Percentiles rank a stretch among this genome's conserved stretches.
Conservation (phyloP, 805 yeast species). For the Osmozyma mogii region DNA sequence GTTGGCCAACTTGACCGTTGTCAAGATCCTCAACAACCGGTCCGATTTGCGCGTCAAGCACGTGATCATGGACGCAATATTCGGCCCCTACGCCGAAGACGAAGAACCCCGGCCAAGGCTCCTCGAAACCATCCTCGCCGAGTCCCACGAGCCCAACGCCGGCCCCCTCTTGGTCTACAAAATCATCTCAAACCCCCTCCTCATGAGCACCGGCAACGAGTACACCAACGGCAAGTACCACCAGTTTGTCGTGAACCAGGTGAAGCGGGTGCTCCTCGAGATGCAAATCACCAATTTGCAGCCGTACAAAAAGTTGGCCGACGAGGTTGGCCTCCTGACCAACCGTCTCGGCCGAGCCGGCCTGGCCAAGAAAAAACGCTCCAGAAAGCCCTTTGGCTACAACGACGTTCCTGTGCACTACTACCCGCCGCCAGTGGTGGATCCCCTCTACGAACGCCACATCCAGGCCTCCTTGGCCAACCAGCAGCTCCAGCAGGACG, state of each 20-base stretch:
- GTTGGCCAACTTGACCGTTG: conserved; percentile 72
- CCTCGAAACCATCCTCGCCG: conserved; percentile 56
- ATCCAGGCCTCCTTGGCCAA: too few species aligned
- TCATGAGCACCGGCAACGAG: conserved; percentile 24
- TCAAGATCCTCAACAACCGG: conserved; percentile 69
- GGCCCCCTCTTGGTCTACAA: conserved; percentile 64
- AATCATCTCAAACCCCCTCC: conserved; percentile 62
- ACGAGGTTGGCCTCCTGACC: conserved; percentile 72
- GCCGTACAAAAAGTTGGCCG: conserved; percentile 79
- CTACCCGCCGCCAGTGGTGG: too few species aligned
- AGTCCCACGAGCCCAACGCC: conserved; percentile 47
- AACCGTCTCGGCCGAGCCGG: conserved; percentile 24
- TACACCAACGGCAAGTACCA: conserved; percentile 35
- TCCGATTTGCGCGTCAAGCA: conserved; percentile 56
- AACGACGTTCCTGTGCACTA: too few species aligned
- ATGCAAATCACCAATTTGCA: conserved; percentile 49
- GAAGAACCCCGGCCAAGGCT: conserved; percentile 34
- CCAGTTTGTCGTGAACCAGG: conserved; percentile 50
- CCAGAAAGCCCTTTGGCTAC: too few species aligned
- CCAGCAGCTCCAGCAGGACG: conserved; percentile 3
- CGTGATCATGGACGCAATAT: conserved; percentile 54
- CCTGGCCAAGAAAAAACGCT: conserved; percentile 18
- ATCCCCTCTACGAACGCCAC: too few species aligned
- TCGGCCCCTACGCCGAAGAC: conserved; percentile 39
- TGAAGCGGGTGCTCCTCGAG: conserved; percentile 55